Evolutionary conservation across 1,139 yeast species (phyloP).

Genomic region (Pichia sp.): DNA sequence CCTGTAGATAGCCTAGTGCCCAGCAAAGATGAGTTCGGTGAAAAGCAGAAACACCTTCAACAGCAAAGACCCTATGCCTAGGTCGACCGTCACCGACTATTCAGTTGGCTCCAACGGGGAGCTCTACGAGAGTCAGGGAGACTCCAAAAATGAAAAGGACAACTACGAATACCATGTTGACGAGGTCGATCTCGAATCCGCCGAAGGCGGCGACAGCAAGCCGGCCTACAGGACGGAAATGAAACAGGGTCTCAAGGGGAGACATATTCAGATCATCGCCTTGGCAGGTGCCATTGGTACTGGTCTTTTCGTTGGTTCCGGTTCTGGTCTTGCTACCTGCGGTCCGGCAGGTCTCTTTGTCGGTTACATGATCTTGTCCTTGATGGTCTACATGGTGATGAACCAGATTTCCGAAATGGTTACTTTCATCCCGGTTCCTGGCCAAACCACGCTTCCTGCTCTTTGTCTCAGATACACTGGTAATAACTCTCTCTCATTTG

Average conservation of each 20-base stretch:
- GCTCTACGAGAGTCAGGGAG: background rate
- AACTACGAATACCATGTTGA: background rate
- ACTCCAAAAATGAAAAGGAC: background rate
- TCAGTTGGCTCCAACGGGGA: background rate
- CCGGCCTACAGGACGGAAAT: constrained; percentile 7
- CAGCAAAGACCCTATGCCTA: no score
- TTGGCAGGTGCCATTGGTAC: constrained; percentile 83
- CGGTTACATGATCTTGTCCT: constrained; percentile 47
- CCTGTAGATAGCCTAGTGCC: no score
- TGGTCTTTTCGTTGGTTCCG: constrained; percentile 55
- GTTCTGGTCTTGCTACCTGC: constrained; percentile 41
- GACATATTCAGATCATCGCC: constrained; percentile 65
- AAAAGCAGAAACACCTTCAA: background rate
- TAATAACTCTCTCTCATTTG: constrained; percentile 32
- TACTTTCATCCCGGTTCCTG: constrained; percentile 50
- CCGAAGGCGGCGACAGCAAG: background rate
- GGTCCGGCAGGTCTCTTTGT: constrained; percentile 52
- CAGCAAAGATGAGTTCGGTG: background rate
- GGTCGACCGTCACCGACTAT: background rate
- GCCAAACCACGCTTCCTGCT: constrained; percentile 33
- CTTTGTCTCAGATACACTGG: constrained; percentile 24
- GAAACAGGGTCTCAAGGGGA: constrained; percentile 28
- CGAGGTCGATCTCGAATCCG: background rate
- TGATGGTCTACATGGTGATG: constrained; percentile 53
- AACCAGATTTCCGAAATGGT: constrained; percentile 64